Percentiles rank a stretch among this genome's conserved stretches.
These are phyloP conservation scores for Serendipita indica DNA, from an alignment of 768 basidiomycete species.

Conservation along the genomic window DNA sequence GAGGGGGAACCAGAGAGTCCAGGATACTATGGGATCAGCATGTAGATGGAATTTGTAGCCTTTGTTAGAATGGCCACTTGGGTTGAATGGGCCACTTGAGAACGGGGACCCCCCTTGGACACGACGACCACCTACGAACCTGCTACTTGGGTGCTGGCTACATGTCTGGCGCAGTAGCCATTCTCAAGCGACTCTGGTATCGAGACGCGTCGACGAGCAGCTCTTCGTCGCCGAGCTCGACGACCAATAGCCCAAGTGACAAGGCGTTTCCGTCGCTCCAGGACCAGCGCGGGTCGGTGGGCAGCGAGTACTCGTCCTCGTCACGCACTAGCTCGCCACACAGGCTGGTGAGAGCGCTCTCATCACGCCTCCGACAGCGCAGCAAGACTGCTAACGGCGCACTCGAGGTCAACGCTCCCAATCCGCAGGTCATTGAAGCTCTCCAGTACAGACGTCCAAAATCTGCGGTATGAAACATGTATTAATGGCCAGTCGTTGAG, in stretches of 20 bases:
- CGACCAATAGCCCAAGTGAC: constrained; percentile 8
- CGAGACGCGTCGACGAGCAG: not conserved
- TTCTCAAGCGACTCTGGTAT: constrained; percentile 5
- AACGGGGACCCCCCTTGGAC: not conserved
- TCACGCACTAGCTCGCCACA: constrained; percentile 4
- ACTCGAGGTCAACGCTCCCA: not conserved
- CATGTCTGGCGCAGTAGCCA: constrained; percentile 9
- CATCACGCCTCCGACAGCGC: not conserved
- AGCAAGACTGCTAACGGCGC: not conserved
- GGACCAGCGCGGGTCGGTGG: constrained; percentile 7
- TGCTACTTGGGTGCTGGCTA: not conserved
- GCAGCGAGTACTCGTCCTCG: not conserved
- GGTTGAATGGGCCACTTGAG: not conserved
- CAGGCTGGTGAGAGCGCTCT: constrained; percentile 7
- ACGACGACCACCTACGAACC: not conserved
- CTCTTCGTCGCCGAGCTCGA: constrained; percentile 7
- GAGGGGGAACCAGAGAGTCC: not conserved
- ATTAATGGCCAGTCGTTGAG: not conserved
- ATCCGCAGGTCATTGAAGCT: not conserved
- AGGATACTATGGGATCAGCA: not conserved
- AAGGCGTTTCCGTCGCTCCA: constrained; percentile 8
- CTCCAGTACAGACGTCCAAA: constrained; percentile 7
- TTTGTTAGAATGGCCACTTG: not conserved
- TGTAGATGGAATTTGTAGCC: constrained; percentile 4
- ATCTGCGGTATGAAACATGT: not conserved